Evolutionary conservation across 257 asterid species (phyloP), one percentile per base, ranked within the genome.

Genomic region (Lithospermum erythrorhizon): DNA sequence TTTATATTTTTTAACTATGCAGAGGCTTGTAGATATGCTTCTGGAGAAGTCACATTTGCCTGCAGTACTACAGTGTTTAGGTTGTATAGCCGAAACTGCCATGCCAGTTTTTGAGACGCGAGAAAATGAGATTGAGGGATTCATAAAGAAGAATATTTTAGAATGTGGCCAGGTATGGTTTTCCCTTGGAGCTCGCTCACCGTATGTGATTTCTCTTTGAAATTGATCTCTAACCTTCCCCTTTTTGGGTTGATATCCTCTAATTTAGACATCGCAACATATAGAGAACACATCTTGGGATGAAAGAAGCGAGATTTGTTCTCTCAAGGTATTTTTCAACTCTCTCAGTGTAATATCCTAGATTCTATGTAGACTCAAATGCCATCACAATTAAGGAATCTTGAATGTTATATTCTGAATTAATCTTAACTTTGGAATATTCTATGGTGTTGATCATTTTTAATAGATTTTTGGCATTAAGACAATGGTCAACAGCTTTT

Each of bases 71-170:
- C 97, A 93, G 71, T 93, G 97, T 70, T 95, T 93, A 56, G 99
- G 99, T 62, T 93, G 99, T 76, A 87, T 93, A 74, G 97, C 97
- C 27, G 85, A 93, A 76, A 90, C 94, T 30, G 99, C 97, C 75
- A 89, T 87, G 97, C 83, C 99, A 55, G 95, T 93, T 67, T 93
- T 89, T 66, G 99, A 93, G 76, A 93, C 99, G 56, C 80, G 99
- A 79, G 99, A 93, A 67, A 83, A 66, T 32, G 95, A 87, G 79
- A 82, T 93, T 68, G 95, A 83, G 59, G 79, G 73, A 72, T 93
- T 93, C 73, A 83, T 89, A 53, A 90, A 69, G 79, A 86, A 78
- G 72, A 81, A 79, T 70, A 80, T 93, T 68, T 82, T 93, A 70
- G 82, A 81, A 75, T 79, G 65, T 72, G 81, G 85, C 75, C 79